Evolutionary conservation across 2,329 filamentous ascomycete genomes (phyloP), one percentile per base, ranked within the genome.

Genomic region (Aspergillus fischeri): DNA sequence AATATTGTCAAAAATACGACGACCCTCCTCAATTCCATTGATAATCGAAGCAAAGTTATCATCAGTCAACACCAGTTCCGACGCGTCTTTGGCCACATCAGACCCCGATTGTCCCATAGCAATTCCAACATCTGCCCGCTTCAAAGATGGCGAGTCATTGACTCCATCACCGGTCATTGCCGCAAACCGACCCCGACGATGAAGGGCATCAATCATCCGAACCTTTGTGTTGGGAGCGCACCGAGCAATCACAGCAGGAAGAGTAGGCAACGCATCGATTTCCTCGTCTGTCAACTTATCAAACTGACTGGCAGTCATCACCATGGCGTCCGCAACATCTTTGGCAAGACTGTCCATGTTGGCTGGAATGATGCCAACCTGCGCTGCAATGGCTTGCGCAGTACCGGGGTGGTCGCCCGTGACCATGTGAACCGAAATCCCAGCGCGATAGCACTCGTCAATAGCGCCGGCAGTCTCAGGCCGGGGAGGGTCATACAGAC

Each of bases 151-250:
- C 3, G 89, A 90, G 70, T 95, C 91, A 68, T 95, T 95, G 61
- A 94, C 91, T 55, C 91, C 91, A 63, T 95, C 91, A 64, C 91
- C 91, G 28, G 91, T 95, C 90, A 95, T 94, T 55, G 90, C 91
- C 70, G 88, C 90, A 72, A 89, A 93, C 10, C 82, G 81, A 17
- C 86, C 83, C 44, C 90, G 86, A 25, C 74, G 69, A 52, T 76
- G 75, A 41, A 78, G 57, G 1, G 75, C 75, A 38, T 91, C 89
- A 53, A 96, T 92, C 91, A 96, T 95, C 54, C 90, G 86, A 6
- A 92, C 90, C 76, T 96, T 96, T 14, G 82, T 83, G 55, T 81
- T 78, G 3, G 83, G 83, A 1, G 82, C 80, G 60, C 82, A 85
- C 44, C 83, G 78, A 55, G 83, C 83, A 59, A 86, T 82, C 11